Base-by-base conservation (phyloP, 768 basidiomycete genomes). In the Hortiboletus campestris region DNA sequence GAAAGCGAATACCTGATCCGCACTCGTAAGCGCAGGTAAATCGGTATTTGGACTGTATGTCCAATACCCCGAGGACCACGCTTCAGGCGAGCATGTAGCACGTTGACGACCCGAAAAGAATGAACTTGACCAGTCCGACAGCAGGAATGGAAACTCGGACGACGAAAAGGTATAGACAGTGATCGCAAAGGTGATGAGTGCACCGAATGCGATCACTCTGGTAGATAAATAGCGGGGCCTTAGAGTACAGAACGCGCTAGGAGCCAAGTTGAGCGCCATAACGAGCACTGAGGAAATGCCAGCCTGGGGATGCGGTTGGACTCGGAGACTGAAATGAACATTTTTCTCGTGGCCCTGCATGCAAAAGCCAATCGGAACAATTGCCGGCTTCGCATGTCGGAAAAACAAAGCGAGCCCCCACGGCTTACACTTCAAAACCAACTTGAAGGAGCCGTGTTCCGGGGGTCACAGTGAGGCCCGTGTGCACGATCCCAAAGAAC, bases 1-100 rank as follows among this genome's bases (percentile, higher is more conserved):
- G 59, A 85, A 80, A 5, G 56, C 64, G 43, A 83, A 67, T 8
- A 76, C 78, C 55, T 86, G 80, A 31, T 77, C 72, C 12, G 64
- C 62, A 19, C 61, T 49, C 3, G 72, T 71, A 70, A 83, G 76
- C 41, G 56, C 60, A 41, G 68, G 54, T 38, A 69, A 50, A 34
- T 71, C 71, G 9, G 74, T 71, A 9, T 73, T 71, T 9, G 74
- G 68, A n/a, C 66, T 73, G 31, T 74, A 67, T 16, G 63, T 62
- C 83, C 83, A 84, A 14, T 66, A 38, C 2, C 77, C 77, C 13
- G 56, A 48, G 6, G 75, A 63, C 67, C 70, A 78, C 1, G 63
- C 63, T 12, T 68, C 64, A 3, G 77, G 75, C 0, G 73, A 48
- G 51, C 77, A 78, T 32, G 67, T 52, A 31, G 56, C 49, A 0